Evolutionary conservation across 2,329 filamentous ascomycete species (phyloP), one percentile per base, ranked within the genome.

Genomic region (Aureobasidium leucospermi): DNA sequence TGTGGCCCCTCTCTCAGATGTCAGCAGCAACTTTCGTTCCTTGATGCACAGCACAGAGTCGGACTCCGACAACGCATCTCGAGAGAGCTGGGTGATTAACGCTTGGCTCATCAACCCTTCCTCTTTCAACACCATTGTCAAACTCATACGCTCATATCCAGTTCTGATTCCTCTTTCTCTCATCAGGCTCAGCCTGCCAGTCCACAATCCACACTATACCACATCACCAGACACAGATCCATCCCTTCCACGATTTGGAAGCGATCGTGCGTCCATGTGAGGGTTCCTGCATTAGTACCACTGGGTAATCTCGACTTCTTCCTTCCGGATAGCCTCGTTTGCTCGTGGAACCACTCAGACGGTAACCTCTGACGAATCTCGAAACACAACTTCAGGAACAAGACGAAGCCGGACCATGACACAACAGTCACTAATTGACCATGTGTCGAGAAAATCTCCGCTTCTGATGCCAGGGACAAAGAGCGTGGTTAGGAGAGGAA

Each of bases 231-330:
- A 16, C 36, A n/a, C 28, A 31, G 36, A 38, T 52, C 15, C 15
- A 23, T n/a, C 38, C 28, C 41, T 38, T 34, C n/a, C 52, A 38
- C 31, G 31, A 46, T 56, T 56, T 56, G 52, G 31, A 56, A 56
- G 52, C 19, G 52, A 56, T 56, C 39, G 52, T 56, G 38, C 52
- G 16, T 56, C 52, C 52, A 56, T 16, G 52, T 16, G 41, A 55
- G 51, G 41, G 52, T 56, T 45, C 52, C 52, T 56, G 41, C 52
- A 56, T 32, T n/a, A 36, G 49, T 23, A 55, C 11, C 51, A 55
- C 51, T 34, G 23, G 16, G 31, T 16, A 29, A 38, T 13, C 29
- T 56, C 49, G 23, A 36, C 19, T 5, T 46, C 38, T 13, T 7
- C 31, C 31, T 46, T 10, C 28, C 41, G 8, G 13, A 38, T 38